phyloP scores from a whole-genome alignment of 352 stramenopile species.

The Globisporangium heterothallicum region DNA sequence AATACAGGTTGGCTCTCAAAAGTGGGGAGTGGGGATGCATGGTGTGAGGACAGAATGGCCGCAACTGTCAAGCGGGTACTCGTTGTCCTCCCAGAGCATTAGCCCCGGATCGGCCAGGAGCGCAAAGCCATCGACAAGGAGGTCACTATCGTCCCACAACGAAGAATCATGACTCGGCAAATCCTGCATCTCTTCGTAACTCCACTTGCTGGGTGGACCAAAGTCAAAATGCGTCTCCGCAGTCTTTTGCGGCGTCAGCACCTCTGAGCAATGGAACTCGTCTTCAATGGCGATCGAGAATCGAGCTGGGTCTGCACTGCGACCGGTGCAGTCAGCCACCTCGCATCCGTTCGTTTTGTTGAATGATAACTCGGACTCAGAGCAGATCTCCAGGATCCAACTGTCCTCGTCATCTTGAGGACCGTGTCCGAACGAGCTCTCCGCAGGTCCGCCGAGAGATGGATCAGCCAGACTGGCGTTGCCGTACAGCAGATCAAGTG shows the following conservation, averaged over 20 bases:
- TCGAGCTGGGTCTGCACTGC: conserved; percentile 5
- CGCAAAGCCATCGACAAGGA: conserved; percentile 27
- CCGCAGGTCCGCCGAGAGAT: too few species aligned
- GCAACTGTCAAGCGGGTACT: conserved; percentile 1
- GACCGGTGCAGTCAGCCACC: conserved; percentile 9
- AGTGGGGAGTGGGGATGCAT: neutral
- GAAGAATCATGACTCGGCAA: conserved; percentile 14
- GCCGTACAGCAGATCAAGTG: conserved; percentile 7
- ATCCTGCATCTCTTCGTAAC: conserved; percentile 28
- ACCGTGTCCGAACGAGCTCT: neutral
- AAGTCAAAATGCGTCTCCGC: conserved; percentile 32
- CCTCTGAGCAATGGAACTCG: conserved; percentile 8
- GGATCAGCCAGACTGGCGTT: neutral
- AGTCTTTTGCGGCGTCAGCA: neutral
- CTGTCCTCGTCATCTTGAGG: neutral
- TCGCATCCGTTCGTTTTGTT: neutral
- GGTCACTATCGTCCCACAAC: conserved; percentile 39
- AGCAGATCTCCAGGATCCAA: conserved; percentile 6
- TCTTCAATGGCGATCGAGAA: conserved; percentile 1
- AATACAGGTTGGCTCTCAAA: neutral
- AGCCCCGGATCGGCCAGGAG: conserved; percentile 20
- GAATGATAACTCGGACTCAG: conserved; percentile 5
- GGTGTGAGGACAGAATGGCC: neutral
- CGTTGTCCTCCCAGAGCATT: conserved; percentile 13
- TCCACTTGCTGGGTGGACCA: conserved; percentile 41